Conservation (phyloP, 1,284 basidiomycete genomes). For the Tetrapyrgos nigripes region DNA sequence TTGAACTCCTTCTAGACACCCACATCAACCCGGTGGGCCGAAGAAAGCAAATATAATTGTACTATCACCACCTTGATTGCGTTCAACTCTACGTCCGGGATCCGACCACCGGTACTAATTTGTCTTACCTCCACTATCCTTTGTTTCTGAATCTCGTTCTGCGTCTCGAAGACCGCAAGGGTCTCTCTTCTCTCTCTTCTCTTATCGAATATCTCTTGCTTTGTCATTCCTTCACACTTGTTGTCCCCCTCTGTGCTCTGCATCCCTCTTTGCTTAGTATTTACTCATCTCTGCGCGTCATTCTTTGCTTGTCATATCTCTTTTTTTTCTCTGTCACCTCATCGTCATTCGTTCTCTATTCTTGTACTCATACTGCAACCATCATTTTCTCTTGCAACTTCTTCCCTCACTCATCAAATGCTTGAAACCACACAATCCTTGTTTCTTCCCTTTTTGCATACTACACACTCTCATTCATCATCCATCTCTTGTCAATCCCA, state of each 20-base stretch:
- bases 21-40: not conserved
- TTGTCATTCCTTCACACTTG: constrained; percentile 9
- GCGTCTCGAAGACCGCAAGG: not conserved
- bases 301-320: constrained; percentile 1
- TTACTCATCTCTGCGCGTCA: not conserved
- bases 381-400: not conserved
- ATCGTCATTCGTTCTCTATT: not conserved
- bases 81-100: not conserved
- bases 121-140: not conserved
- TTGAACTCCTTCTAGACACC: constrained; percentile 31
- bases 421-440: constrained; percentile 1
- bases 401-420: not conserved
- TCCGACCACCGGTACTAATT: not conserved
- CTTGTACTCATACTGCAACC: not conserved
- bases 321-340: not conserved
- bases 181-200: not conserved
- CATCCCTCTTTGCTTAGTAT: not conserved
- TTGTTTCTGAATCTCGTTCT: not conserved
- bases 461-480: not conserved
- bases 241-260: not conserved
- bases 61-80: constrained; percentile 1
- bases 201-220: not conserved
- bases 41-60: constrained; percentile 1
- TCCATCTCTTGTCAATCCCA: not conserved
- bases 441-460: not conserved